Percentiles rank a stretch among this genome's conserved stretches.
phyloP scores from a whole-genome alignment of 306 rosid species.

The Prunus armeniaca region DNA sequence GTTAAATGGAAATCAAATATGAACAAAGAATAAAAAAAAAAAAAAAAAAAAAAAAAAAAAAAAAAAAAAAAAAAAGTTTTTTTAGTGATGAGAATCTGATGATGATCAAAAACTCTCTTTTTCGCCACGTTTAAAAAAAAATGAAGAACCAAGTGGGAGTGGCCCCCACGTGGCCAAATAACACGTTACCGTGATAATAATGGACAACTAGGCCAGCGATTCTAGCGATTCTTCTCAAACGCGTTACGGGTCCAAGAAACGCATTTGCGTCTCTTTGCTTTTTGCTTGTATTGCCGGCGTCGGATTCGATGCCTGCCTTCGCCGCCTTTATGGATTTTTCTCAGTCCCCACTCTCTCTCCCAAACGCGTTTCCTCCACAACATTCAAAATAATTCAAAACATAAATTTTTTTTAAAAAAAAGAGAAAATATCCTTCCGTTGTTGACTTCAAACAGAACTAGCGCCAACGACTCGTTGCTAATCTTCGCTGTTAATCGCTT shows the following conservation, averaged over 20 bases:
- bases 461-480: conserved; percentile 51
- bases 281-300: conserved; percentile 10
- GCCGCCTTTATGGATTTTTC: conserved; percentile 18
- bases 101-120: no score
- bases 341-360: conserved; percentile 1
- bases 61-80: no score
- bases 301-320: not conserved
- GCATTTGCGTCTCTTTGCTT: not conserved
- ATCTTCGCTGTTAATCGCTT: conserved; percentile 38
- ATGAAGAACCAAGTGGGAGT: not conserved
- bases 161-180: not conserved
- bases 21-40: no score
- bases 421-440: not conserved
- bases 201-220: not conserved
- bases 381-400: not conserved
- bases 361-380: conserved; percentile 15
- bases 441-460: conserved; percentile 50
- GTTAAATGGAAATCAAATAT: no score
- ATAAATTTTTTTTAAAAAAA: no score
- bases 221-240: not conserved
- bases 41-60: no score
- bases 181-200: not conserved
- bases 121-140: no score
- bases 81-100: no score
- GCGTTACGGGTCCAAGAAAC: not conserved